phyloP scores from a whole-genome alignment of 129 eudicot species.

The Scalesia atractyloides region DNA sequence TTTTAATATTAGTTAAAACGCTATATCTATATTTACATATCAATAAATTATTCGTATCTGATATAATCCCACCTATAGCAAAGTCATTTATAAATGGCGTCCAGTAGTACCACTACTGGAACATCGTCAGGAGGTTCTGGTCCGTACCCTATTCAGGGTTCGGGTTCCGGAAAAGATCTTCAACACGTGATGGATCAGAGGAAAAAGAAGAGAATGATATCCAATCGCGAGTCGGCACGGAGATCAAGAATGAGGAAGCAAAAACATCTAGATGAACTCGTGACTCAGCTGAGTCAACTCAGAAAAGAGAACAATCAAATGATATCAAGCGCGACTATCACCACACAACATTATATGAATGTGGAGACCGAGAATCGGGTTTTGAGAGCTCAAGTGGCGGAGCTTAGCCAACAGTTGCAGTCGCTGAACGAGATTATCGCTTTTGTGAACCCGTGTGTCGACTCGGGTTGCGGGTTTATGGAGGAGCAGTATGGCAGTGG shows the following conservation, averaged over 20 bases:
- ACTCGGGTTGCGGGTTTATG: background rate
- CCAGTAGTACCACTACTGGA: conserved; percentile 51
- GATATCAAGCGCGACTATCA: conserved; percentile 42
- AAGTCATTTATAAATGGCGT: conserved; percentile 42
- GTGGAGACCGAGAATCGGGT: conserved; percentile 76
- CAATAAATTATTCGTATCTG: too few relatives aligned
- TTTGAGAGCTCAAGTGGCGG: conserved; percentile 71
- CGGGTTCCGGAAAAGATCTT: conserved; percentile 66
- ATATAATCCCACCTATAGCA: background rate
- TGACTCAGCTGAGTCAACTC: conserved; percentile 58
- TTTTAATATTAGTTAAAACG: background rate
- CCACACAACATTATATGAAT: conserved; percentile 54
- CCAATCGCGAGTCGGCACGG: conserved; percentile 95
- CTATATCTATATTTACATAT: conserved; percentile 7
- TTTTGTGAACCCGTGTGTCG: conserved; percentile 6
- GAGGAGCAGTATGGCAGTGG: background rate
- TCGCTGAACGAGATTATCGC: conserved; percentile 61
- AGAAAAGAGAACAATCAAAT: conserved; percentile 59
- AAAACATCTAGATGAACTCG: conserved; percentile 75
- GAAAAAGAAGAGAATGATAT: conserved; percentile 78
- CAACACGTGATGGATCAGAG: conserved; percentile 61
- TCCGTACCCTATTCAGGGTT: conserved; percentile 34
- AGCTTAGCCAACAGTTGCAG: conserved; percentile 73
- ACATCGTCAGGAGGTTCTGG: conserved; percentile 18
- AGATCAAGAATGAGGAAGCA: conserved; percentile 81